These are phyloP conservation scores for Drechslerella stenobrocha DNA, from an alignment of 2,329 filamentous ascomycete genomes.

Conservation along the genomic window DNA sequence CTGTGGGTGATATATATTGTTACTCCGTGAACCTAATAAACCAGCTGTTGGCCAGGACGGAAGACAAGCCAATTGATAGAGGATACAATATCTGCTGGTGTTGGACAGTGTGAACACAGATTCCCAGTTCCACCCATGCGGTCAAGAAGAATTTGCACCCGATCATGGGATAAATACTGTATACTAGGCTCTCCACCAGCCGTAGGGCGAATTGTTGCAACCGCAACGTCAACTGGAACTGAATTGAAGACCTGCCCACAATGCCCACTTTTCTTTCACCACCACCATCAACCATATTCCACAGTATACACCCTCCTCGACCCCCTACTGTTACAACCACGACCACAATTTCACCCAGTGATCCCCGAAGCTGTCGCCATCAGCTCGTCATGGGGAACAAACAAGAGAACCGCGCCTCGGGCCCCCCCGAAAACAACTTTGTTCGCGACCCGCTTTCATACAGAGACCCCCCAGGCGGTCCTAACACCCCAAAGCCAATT, in stretches of 20 bases:
- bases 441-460: neutral
- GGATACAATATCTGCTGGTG: too few species aligned
- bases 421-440: neutral
- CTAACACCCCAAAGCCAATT: neutral
- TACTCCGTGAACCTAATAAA: neutral
- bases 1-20: too few species aligned
- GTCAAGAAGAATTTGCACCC: too few species aligned
- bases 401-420: neutral
- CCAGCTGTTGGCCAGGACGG: neutral
- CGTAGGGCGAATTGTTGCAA: too few species aligned
- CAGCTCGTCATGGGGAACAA: neutral
- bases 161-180: too few species aligned
- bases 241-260: too few species aligned
- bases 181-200: too few species aligned
- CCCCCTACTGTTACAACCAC: neutral
- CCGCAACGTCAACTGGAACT: too few species aligned
- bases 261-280: neutral
- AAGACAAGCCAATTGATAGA: neutral
- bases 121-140: too few species aligned
- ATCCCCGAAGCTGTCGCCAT: neutral
- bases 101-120: too few species aligned
- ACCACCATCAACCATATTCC: neutral
- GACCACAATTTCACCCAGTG: neutral
- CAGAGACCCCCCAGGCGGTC: neutral
- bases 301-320: neutral